Evolutionary conservation across 768 basidiomycete genomes (phyloP).

Genomic region (Russula earlei): DNA sequence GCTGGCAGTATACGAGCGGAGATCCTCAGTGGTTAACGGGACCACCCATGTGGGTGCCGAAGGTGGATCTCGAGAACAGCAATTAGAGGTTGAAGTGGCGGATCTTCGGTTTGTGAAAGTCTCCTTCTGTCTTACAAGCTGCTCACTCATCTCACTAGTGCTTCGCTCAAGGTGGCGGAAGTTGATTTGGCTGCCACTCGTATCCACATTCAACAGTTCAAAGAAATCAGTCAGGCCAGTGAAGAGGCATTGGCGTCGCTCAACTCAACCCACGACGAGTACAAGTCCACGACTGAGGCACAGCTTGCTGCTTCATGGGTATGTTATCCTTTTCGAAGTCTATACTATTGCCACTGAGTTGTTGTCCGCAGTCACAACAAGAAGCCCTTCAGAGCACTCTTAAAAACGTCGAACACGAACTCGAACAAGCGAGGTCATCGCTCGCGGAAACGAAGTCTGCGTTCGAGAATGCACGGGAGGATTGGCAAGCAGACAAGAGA

Average conservation of each 20-base stretch:
- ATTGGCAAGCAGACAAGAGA: slow-evolving; percentile 74
- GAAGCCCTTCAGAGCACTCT: slow-evolving; percentile 56
- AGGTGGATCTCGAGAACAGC: slow-evolving; percentile 58
- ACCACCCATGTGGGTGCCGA: slow-evolving; percentile 31
- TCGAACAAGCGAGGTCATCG: slow-evolving; percentile 38
- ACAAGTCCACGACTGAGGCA: slow-evolving; percentile 62
- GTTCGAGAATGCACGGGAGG: slow-evolving; percentile 57
- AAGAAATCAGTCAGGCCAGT: slow-evolving; percentile 75
- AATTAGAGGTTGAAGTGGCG: slow-evolving; percentile 76
- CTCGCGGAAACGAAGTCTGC: slow-evolving; percentile 51
- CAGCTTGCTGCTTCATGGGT: slow-evolving; percentile 63
- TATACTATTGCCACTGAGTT: not conserved
- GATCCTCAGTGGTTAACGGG: slow-evolving; percentile 31
- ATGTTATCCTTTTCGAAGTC: slow-evolving; percentile 16
- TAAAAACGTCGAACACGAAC: slow-evolving; percentile 42
- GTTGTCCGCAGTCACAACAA: slow-evolving; percentile 44
- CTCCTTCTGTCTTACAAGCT: not conserved
- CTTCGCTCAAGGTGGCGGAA: slow-evolving; percentile 66
- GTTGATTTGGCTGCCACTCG: slow-evolving; percentile 64
- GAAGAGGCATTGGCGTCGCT: slow-evolving; percentile 66
- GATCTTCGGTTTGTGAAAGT: slow-evolving; percentile 57
- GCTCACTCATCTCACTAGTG: slow-evolving; percentile 32
- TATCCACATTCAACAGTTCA: slow-evolving; percentile 73
- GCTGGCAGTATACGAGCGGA: slow-evolving; percentile 76
- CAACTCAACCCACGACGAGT: slow-evolving; percentile 70